Evolutionary conservation across 1,139 yeast species (phyloP).

Genomic region (Taiozyma sp.): DNA sequence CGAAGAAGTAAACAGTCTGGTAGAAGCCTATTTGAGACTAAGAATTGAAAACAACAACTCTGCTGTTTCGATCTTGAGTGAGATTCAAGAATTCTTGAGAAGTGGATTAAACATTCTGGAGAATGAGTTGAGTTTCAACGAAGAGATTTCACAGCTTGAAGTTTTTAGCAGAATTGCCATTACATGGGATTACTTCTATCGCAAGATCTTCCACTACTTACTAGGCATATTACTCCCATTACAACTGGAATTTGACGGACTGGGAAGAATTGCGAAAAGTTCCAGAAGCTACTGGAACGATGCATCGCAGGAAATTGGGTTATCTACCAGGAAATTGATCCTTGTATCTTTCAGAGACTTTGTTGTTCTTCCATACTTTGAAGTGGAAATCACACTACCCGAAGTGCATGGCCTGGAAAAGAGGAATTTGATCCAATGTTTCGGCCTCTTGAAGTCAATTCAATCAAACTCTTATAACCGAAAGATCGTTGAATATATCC

Average conservation of each 20-base stretch:
- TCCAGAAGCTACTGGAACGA: slow-evolving; percentile 35
- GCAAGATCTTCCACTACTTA: slow-evolving; percentile 49
- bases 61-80: slow-evolving; percentile 35
- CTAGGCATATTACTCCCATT: slow-evolving; percentile 58
- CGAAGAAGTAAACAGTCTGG: slow-evolving; percentile 50
- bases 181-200: slow-evolving; percentile 54
- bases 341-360: slow-evolving; percentile 43
- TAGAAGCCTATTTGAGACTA: slow-evolving; percentile 40
- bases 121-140: slow-evolving; percentile 28
- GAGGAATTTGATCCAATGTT: slow-evolving; percentile 48
- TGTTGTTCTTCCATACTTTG: slow-evolving; percentile 44
- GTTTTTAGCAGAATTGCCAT: slow-evolving; percentile 32
- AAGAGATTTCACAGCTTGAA: slow-evolving; percentile 14
- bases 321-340: slow-evolving; percentile 28
- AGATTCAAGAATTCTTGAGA: slow-evolving; percentile 42
- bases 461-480: slow-evolving; percentile 51
- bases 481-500: slow-evolving; percentile 39
- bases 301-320: slow-evolving; percentile 18
- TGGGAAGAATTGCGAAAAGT: slow-evolving; percentile 26
- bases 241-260: slow-evolving; percentile 44
- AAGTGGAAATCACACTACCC: slow-evolving; percentile 29
- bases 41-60: slow-evolving; percentile 36
- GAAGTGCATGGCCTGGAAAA: slow-evolving; percentile 30
- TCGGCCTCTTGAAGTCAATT: slow-evolving; percentile 47
- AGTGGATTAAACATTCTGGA: slow-evolving; percentile 41